Evolutionary conservation across 306 rosid genomes (phyloP).

Genomic region (Calophaca sinica): DNA sequence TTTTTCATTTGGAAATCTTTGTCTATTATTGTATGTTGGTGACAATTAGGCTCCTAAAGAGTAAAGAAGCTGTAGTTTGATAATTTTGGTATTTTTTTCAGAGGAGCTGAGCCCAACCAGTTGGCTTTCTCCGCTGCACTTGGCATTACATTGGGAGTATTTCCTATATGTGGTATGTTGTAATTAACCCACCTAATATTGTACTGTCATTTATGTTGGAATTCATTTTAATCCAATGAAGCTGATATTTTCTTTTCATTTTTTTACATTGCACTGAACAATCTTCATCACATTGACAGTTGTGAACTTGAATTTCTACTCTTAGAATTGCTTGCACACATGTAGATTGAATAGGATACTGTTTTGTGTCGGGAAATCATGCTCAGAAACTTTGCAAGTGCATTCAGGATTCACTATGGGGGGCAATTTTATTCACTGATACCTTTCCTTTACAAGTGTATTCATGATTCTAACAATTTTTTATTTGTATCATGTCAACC

Average conservation of each 20-base stretch:
- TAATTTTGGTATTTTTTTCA: conserved; percentile 44
- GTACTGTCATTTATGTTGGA: conserved; percentile 12
- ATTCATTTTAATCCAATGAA: background rate
- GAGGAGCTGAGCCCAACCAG: conserved; percentile 91
- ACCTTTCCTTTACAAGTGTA: no score
- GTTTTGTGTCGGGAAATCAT: background rate
- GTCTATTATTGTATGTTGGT: background rate
- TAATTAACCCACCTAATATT: conserved; percentile 6
- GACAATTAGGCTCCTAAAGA: conserved; percentile 14
- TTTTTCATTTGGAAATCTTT: conserved; percentile 28
- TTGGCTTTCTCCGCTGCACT: conserved; percentile 93
- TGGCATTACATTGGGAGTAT: conserved; percentile 85
- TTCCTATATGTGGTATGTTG: conserved; percentile 83
- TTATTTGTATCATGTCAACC: no score
- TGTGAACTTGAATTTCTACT: conserved; percentile 24
- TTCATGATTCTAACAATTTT: no score
- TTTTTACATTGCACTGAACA: background rate
- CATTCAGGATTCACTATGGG: no score
- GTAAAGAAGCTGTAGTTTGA: background rate
- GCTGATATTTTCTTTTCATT: background rate
- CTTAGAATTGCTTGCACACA: background rate
- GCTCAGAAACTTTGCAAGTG: background rate
- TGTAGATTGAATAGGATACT: conserved; percentile 17
- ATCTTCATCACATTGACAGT: background rate
- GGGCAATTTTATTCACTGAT: background rate